phyloP scores from a whole-genome alignment of 805 yeast genomes.

The Wickerhamiella allomyrinae region DNA sequence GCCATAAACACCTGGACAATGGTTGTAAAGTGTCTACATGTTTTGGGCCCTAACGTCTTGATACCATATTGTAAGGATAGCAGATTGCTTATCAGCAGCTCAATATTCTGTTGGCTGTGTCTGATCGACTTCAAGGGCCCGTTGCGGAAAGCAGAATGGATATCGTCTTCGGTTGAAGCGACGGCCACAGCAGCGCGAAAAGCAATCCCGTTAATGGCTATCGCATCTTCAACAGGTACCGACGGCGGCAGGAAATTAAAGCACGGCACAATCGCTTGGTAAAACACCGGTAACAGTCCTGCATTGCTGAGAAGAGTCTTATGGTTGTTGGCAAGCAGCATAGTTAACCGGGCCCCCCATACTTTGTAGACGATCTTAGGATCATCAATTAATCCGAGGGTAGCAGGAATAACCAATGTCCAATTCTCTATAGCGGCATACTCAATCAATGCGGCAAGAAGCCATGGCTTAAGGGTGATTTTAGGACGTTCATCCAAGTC shows the following conservation, averaged over 20 bases:
- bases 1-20: constrained; percentile 16
- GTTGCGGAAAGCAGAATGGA: constrained; percentile 16
- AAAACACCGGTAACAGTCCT: constrained; percentile 22
- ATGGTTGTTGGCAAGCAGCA: constrained; percentile 6
- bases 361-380: constrained; percentile 16
- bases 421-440: constrained; percentile 14
- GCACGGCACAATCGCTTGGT: constrained; percentile 19
- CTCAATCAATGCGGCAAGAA: constrained; percentile 6
- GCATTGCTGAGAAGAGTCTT: constrained; percentile 8
- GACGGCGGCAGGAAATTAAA: constrained; percentile 24
- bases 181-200: constrained; percentile 32
- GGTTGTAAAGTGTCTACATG: constrained; percentile 16
- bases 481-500: not conserved
- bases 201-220: constrained; percentile 22
- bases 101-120: constrained; percentile 16
- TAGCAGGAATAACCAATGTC: constrained; percentile 22
- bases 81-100: constrained; percentile 12
- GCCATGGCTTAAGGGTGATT: constrained; percentile 10
- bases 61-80: constrained; percentile 8
- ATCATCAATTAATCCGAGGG: constrained; percentile 21
- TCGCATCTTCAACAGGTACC: constrained; percentile 11
- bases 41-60: constrained; percentile 9
- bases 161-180: constrained; percentile 14
- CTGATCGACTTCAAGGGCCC: constrained; percentile 19
- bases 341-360: constrained; percentile 15